phyloP scores from a whole-genome alignment of 257 asterid species.

The Agastache rugosa region DNA sequence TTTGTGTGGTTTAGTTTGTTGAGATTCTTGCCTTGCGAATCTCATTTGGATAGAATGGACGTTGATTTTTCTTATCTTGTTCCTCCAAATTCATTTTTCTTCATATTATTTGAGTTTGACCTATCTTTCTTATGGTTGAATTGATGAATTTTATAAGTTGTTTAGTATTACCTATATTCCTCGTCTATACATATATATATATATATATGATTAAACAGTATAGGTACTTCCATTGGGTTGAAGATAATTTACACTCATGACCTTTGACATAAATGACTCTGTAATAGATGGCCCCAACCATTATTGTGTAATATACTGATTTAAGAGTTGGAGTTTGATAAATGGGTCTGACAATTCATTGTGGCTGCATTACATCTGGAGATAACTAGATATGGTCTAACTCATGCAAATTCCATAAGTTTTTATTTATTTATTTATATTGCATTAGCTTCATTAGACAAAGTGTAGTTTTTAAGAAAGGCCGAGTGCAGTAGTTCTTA shows the following conservation, averaged over 20 bases:
- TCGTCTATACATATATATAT: no score
- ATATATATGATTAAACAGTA: no score
- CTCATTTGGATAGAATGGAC: neutral
- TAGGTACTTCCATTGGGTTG: conserved; percentile 4
- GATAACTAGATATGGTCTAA: neutral
- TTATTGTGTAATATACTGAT: neutral
- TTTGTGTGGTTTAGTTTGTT: conserved; percentile 7
- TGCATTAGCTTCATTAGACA: neutral
- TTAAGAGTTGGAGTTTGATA: neutral
- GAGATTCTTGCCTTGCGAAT: conserved; percentile 5
- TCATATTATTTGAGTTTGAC: neutral
- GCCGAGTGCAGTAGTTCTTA: neutral
- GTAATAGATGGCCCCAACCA: neutral
- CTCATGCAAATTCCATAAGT: neutral
- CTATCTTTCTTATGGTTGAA: conserved; percentile 8
- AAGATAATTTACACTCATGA: conserved; percentile 10
- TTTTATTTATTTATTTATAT: neutral
- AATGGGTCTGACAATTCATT: neutral
- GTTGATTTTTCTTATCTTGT: neutral
- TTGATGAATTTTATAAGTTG: neutral
- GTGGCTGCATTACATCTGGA: neutral
- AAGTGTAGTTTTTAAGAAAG: neutral
- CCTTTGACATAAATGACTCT: conserved; percentile 10
- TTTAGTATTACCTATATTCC: neutral
- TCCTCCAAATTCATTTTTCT: neutral